These are phyloP conservation scores for Curvularia hawaiiensis DNA, from an alignment of 2,329 filamentous ascomycete species.

Conservation along the genomic window DNA sequence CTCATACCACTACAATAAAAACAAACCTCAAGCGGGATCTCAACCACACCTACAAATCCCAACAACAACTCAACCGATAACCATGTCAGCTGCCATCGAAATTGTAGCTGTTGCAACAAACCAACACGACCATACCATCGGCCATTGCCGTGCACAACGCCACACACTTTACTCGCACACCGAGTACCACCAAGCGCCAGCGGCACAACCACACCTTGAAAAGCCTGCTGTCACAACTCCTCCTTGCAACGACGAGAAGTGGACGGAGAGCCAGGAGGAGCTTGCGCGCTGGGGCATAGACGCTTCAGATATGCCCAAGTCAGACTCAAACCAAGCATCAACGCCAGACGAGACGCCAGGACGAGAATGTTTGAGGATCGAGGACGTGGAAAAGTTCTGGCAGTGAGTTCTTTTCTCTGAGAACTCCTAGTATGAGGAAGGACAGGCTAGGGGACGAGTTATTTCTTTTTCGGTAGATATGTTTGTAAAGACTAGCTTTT, in stretches of 20 bases:
- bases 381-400: constrained; percentile 4
- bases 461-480: background rate
- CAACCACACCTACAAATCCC: background rate
- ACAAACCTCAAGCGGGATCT: background rate
- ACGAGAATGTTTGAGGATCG: background rate
- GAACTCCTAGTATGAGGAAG: background rate
- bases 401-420: background rate
- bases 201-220: background rate
- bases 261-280: constrained; percentile 13
- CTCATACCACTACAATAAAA: background rate
- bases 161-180: constrained; percentile 12
- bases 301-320: background rate
- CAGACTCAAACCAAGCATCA: background rate
- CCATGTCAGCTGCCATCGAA: constrained; percentile 2
- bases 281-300: constrained; percentile 17
- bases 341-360: background rate
- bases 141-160: constrained; percentile 18
- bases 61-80: background rate
- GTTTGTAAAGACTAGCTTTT: background rate
- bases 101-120: constrained; percentile 8
- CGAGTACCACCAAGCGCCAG: background rate
- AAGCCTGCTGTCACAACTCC: background rate
- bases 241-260: constrained; percentile 6
- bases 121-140: constrained; percentile 14
- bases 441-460: background rate